Evolutionary conservation across 495 filamentous ascomycete genomes (phyloP).

Genomic region (Lophium mytilinum): DNA sequence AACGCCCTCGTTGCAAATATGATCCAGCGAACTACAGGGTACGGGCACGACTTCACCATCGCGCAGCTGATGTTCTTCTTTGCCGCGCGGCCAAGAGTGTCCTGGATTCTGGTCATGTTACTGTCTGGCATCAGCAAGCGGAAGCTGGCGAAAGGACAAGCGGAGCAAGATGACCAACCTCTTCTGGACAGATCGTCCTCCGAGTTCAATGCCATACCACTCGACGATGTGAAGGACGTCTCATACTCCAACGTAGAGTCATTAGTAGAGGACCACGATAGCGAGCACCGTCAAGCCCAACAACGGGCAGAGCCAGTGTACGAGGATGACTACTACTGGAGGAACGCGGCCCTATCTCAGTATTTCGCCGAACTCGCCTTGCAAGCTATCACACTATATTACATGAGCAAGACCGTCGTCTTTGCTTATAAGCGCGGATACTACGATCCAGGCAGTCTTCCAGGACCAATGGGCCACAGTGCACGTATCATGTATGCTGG

Average conservation of each 20-base stretch:
- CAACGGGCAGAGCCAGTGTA: no score
- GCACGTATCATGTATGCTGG: conserved; percentile 10
- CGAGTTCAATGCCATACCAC: no score
- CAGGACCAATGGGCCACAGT: background rate
- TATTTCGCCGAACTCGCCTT: conserved; percentile 7
- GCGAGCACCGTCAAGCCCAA: no score
- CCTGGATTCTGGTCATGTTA: conserved; percentile 7
- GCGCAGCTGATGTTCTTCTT: conserved; percentile 13
- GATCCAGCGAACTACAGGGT: conserved; percentile 5
- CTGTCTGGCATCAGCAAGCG: no score
- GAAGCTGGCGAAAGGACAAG: background rate
- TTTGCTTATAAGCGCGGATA: conserved; percentile 4
- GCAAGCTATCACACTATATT: conserved; percentile 3
- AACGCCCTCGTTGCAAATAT: conserved; percentile 9
- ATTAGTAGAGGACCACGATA: no score
- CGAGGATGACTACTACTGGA: conserved; percentile 6
- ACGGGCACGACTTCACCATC: conserved; percentile 3
- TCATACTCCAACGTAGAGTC: no score
- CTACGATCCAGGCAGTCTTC: background rate
- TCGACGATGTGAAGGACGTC: no score
- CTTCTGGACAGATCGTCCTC: no score
- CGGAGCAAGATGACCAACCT: no score
- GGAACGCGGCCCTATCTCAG: conserved; percentile 4
- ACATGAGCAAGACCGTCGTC: conserved; percentile 6
- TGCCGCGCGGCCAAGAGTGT: conserved; percentile 1